Conservation (phyloP, 345 rosid genomes). For the Orychophragmus violaceus region DNA sequence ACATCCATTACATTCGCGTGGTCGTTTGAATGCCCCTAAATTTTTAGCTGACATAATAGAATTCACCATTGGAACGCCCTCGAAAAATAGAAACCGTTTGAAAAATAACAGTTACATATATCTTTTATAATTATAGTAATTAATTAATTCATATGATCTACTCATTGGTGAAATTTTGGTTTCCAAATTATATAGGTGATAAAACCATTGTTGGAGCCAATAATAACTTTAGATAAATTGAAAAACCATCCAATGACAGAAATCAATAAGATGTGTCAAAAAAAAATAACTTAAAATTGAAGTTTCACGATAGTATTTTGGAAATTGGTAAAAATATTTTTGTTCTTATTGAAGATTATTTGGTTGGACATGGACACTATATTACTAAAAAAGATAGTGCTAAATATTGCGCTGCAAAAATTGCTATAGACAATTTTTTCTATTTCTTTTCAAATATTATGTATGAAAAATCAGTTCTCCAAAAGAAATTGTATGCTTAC, state of each 20-base stretch:
- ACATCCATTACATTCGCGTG: slow-evolving; percentile 55
- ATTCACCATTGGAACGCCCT: slow-evolving; percentile 50
- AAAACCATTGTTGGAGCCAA: slow-evolving; percentile 49
- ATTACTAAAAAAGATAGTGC: slow-evolving; percentile 51
- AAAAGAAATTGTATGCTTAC: neutral
- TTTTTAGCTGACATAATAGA: slow-evolving; percentile 59
- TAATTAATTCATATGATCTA: neutral
- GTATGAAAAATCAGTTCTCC: neutral
- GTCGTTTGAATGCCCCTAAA: slow-evolving; percentile 49
- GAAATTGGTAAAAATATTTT: slow-evolving; percentile 23
- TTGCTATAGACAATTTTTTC: slow-evolving; percentile 43
- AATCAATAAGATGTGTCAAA: slow-evolving; percentile 55
- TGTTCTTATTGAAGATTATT: slow-evolving; percentile 34
- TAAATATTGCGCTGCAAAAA: slow-evolving; percentile 50
- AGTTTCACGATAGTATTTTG: slow-evolving; percentile 43
- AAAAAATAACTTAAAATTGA: slow-evolving; percentile 37
- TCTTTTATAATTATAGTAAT: neutral
- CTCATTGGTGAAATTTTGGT: neutral
- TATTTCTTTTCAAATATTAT: neutral
- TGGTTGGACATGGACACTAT: slow-evolving; percentile 38
- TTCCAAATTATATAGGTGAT: slow-evolving; percentile 35
- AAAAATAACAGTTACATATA: slow-evolving; percentile 39
- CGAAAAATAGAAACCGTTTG: slow-evolving; percentile 42
- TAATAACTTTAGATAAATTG: slow-evolving; percentile 35
- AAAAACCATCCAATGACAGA: slow-evolving; percentile 42